Evolutionary conservation across 257 asterid species (phyloP).

Genomic region (Lithospermum erythrorhizon): DNA sequence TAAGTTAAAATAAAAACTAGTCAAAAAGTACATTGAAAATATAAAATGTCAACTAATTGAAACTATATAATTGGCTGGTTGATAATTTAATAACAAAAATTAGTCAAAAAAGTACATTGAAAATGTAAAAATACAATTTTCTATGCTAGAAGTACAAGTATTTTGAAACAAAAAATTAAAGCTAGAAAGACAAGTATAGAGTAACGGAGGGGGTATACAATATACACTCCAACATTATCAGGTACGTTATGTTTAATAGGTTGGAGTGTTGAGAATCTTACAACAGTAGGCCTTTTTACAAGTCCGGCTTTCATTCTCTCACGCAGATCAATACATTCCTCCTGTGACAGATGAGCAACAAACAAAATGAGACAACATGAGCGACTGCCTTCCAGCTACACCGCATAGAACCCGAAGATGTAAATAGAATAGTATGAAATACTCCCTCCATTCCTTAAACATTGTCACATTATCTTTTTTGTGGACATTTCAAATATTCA

Average conservation of each 20-base stretch:
- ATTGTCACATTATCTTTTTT: neutral
- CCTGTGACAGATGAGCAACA: slow-evolving; percentile 39
- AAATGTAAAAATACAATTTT: too few species aligned
- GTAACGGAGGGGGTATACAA: too few species aligned
- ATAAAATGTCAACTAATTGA: too few species aligned
- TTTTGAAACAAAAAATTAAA: too few species aligned
- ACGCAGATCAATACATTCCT: slow-evolving; percentile 62
- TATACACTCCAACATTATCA: neutral
- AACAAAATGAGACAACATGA: slow-evolving; percentile 7
- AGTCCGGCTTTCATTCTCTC: slow-evolving; percentile 66
- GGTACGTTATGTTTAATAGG: neutral
- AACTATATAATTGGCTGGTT: too few species aligned
- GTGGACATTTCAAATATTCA: neutral
- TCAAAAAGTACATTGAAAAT: too few species aligned
- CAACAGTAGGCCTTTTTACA: slow-evolving; percentile 53
- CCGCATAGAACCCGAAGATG: neutral
- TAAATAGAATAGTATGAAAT: neutral
- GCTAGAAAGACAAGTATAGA: too few species aligned
- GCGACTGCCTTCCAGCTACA: slow-evolving; percentile 1
- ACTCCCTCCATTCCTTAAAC: too few species aligned
- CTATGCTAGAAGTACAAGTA: too few species aligned
- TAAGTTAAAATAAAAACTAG: too few species aligned
- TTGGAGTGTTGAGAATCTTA: slow-evolving; percentile 23
- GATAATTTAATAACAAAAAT: too few species aligned
- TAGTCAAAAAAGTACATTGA: too few species aligned